Evolutionary conservation across 176 grass and related monocot genomes (phyloP).

Genomic region (Musa schizocarpa): DNA sequence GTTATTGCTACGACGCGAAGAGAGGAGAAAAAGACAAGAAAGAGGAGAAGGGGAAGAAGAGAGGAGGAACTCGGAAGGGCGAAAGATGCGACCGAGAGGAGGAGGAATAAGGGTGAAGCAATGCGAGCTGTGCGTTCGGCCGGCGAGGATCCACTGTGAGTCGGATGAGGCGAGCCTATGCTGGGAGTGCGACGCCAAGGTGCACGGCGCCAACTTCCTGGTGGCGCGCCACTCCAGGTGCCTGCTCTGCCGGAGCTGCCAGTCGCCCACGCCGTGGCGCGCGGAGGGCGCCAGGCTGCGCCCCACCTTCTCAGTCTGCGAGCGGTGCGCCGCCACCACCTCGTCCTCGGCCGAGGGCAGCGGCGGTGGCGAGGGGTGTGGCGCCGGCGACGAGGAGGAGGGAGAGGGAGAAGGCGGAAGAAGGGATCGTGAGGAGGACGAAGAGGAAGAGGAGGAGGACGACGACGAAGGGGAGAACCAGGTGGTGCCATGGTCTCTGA

Average conservation of each 20-base stretch:
- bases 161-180: conserved; percentile 70
- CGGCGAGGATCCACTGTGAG: conserved; percentile 62
- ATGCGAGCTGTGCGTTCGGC: conserved; percentile 48
- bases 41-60: background rate
- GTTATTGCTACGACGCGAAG: background rate
- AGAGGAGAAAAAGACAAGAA: background rate
- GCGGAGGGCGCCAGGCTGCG: conserved; percentile 23
- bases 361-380: background rate
- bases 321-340: background rate
- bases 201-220: conserved; percentile 92
- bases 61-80: background rate
- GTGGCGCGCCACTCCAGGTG: conserved; percentile 42
- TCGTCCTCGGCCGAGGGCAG: background rate
- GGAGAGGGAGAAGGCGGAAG: conserved; percentile 5
- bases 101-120: background rate
- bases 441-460: conserved; percentile 1
- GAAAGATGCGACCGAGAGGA: background rate
- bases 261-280: conserved; percentile 15
- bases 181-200: conserved; percentile 51
- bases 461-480: conserved; percentile 45
- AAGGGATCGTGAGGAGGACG: background rate
- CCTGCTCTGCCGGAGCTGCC: conserved; percentile 17
- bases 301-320: conserved; percentile 2
- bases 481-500: conserved; percentile 57
- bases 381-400: background rate